Base-by-base conservation (phyloP, 306 rosid species). In the Inga leiocalycina region DNA sequence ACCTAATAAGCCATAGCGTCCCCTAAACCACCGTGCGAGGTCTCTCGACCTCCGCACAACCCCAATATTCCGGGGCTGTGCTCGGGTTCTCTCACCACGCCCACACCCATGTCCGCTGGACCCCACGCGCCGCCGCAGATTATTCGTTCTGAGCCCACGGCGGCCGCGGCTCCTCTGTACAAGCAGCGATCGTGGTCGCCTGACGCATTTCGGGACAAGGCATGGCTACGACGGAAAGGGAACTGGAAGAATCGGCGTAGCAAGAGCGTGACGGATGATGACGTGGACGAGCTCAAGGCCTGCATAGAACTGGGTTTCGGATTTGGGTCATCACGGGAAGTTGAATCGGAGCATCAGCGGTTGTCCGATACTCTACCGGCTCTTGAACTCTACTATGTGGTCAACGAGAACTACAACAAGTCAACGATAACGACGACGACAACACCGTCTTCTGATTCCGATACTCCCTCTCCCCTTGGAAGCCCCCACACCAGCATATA, bases 131-230 rank as follows among this genome's bases (percentile, higher is more conserved):
- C 85, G 0, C 75, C 82, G 7, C 75, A 0, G 8, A 17, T 3
- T 4, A 19, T 11, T 10, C 1, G 4, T 43, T 2, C 22, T 20
- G 17, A 20, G 24, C 45, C 41, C 41, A 5, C 49, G 8, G 22
- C 77, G 0, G n/a, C 22, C 7, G 2, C 8, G 2, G 57, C 88
- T 37, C 88, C 94, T 5, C 99, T 94, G 5, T 88, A 82, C 84
- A 97, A 92, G 92, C 97, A 94, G 85, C 85, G 83, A 20, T 97
- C 99, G 0, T 97, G 99, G 99, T 94, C 97, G 16, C 98, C 99
- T 2, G 97, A 94, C 52, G 85, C 83, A 32, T 86, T 30, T 67
- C 97, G 99, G 48, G 94, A 97, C n/a, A 93, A 94, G 86, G 95
- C 94, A 1, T 97, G 99, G 99, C 90, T 90, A 35, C 91, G 98